Evolutionary conservation across 148 eudicot species (phyloP), one percentile per base, ranked within the genome.

Genomic region (Chenopodium suecicum): DNA sequence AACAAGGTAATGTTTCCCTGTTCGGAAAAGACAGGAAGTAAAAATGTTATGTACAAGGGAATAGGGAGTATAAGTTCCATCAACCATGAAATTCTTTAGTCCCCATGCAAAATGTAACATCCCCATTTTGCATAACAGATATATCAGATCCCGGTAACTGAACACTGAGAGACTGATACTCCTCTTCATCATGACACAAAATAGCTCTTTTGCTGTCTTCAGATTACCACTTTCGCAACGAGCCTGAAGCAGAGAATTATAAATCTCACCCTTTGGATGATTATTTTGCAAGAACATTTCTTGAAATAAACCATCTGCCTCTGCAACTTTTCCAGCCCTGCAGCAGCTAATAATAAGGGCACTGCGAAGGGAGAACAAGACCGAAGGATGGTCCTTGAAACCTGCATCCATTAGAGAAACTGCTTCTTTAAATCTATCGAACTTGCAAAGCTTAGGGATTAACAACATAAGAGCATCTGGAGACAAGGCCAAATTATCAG

Each of bases 181-280:
- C 68, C 87, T 87, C 83, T 89, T 86, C 66, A 93, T 77, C 88
- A 91, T 86, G 80, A 83, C 8, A 84, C 89, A 85, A 68, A 90
- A 83, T 29, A 91, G 56, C 86, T 89, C 90, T 56, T 58, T 13
- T 5, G 82, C 88, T 76, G 84, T 88, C 82, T 44, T 77, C 47
- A 84, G 52, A 79, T 89, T 79, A 73, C 84, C 78, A 80, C 1
- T 77, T 70, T n/a, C 70, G 71, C 90, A 90, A 87, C 86, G 89
- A 23, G 88, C 88, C 41, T 81, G 85, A 85, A 93, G 70, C 66
- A 91, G 81, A 20, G 76, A 19, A 72, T 89, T 88, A 80, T 76
- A 88, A 25, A 83, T 47, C 70, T 89, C 92, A 71, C 16, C 72
- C 80, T 82, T 81, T 66, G 84, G 90, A 54, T 69, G n/a, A 77